Base-by-base conservation (phyloP, 106 monocot species). In the Acorus calamus region DNA sequence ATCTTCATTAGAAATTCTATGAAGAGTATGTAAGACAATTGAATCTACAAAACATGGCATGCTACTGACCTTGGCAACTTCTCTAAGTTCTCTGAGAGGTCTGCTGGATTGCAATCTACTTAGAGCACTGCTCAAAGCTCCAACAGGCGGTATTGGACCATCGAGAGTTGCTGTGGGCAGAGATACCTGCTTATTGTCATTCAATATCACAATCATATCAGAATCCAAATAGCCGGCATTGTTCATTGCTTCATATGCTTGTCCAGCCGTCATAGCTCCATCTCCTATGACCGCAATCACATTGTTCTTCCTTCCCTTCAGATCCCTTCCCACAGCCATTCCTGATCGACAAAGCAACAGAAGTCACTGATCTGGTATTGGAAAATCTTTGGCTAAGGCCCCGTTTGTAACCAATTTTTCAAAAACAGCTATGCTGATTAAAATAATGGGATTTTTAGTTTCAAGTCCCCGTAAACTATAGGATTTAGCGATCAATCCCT, bases 231-330 rank as follows among this genome's bases (percentile, higher is more conserved):
- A 93, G 5, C 93, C 93, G 4, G 93, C 93, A 70, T 93, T 93
- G 70, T 93, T 93, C 93, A 93, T 89, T 14, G 93, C 93, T 71
- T 93, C 93, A 56, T 93, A 93, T 46, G 93, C 93, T 57, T 93
- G 93, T 8, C 93, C 93, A 2, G 93, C 93, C 11, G 93, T 93
- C 93, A 93, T 93, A 59, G 93, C 89, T 9, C 93, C 93, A 62
- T 93, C 93, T 42, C 93, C 93, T 56, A 93, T 93, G 11, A 93
- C 88, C 0, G 93, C 93, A 56, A 93, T 77, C 66, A 93, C 93
- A 59, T 82, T 81, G 83, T 93, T 93, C 60, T 93, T 93, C 52
- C 76, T 69, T 3, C 85, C 85, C 74, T 86, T 80, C 46, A 93
- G 66, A 49, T 93, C 93, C 68, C 93, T 85, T 56, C 93, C 93